Percentiles rank a stretch among this genome's conserved stretches.
Conservation (phyloP, 2,329 filamentous ascomycete genomes). For the Neoscytalidium dimidiatum region DNA sequence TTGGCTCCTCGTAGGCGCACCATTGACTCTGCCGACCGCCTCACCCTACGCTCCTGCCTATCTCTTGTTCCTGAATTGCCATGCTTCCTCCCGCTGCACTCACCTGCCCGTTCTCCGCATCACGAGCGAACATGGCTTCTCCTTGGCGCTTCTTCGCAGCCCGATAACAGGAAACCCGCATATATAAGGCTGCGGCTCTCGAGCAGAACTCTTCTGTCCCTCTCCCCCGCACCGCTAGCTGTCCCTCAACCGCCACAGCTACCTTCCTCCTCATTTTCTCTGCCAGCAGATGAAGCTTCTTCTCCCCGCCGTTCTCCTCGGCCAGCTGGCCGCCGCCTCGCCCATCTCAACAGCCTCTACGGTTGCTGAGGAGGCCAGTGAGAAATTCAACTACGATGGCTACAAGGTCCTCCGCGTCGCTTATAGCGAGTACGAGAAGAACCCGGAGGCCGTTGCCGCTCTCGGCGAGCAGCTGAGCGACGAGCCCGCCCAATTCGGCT, state of each 20-base stretch:
- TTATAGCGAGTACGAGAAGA: constrained; percentile 29
- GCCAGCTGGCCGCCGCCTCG: background rate
- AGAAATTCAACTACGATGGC: constrained; percentile 34
- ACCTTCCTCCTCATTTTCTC: background rate
- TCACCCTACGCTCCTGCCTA: background rate
- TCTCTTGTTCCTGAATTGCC: constrained; percentile 7
- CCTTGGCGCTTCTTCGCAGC: background rate
- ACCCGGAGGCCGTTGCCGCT: constrained; percentile 32
- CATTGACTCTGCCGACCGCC: background rate
- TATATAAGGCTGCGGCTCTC: background rate
- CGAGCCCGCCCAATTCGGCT: constrained; percentile 31
- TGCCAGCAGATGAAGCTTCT: background rate
- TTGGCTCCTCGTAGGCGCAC: background rate
- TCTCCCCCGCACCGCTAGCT: background rate
- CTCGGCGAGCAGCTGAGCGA: constrained; percentile 36
- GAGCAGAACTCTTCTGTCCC: background rate
- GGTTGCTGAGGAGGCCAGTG: background rate
- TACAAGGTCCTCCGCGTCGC: constrained; percentile 39
- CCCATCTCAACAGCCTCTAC: background rate
- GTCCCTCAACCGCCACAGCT: background rate
- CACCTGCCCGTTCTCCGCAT: constrained; percentile 5
- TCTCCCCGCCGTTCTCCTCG: background rate
- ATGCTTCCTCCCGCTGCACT: background rate
- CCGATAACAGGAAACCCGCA: background rate
- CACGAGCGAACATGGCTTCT: background rate